phyloP scores from a whole-genome alignment of 2,329 filamentous ascomycete genomes.

The Sphaerostilbella broomeana region DNA sequence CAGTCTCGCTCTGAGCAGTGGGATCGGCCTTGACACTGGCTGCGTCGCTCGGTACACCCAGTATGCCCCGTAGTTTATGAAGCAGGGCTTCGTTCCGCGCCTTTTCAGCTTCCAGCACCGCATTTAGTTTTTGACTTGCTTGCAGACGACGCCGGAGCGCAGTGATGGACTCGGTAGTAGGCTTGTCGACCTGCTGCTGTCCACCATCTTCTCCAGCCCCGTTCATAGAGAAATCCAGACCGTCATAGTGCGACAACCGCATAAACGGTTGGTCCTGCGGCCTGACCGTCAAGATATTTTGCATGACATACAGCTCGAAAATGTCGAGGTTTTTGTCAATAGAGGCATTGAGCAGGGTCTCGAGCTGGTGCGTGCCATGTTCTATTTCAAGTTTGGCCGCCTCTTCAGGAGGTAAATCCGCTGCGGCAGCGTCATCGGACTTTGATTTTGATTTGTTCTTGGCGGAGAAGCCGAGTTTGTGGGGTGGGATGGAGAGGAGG shows the following conservation, averaged over 20 bases:
- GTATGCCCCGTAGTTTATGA: slow-evolving; percentile 47
- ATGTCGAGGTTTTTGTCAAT: slow-evolving; percentile 83
- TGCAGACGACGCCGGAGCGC: slow-evolving; percentile 66
- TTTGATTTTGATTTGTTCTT: slow-evolving; percentile 24
- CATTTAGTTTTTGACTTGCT: slow-evolving; percentile 71
- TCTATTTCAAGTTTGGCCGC: slow-evolving; percentile 64
- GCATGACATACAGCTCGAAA: slow-evolving; percentile 82
- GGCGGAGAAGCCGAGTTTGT: slow-evolving; percentile 71
- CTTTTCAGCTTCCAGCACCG: slow-evolving; percentile 61
- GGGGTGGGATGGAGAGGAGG: slow-evolving; percentile 65
- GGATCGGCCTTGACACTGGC: slow-evolving; percentile 8
- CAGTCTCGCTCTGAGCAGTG: neutral
- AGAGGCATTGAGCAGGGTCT: slow-evolving; percentile 72
- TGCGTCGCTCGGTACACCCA: slow-evolving; percentile 27
- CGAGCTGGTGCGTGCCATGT: slow-evolving; percentile 76
- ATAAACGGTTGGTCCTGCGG: slow-evolving; percentile 72
- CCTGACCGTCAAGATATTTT: slow-evolving; percentile 69
- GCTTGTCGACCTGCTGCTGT: slow-evolving; percentile 25
- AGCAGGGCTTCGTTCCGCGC: slow-evolving; percentile 67
- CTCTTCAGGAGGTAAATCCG: slow-evolving; percentile 34
- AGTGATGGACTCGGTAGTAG: slow-evolving; percentile 62
- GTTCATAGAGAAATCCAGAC: slow-evolving; percentile 39
- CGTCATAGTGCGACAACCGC: slow-evolving; percentile 78
- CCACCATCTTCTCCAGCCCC: neutral
- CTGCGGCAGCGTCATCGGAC: slow-evolving; percentile 14